Evolutionary conservation across 2,329 filamentous ascomycete genomes (phyloP).

Genomic region (Pseudogymnoascus sp.): DNA sequence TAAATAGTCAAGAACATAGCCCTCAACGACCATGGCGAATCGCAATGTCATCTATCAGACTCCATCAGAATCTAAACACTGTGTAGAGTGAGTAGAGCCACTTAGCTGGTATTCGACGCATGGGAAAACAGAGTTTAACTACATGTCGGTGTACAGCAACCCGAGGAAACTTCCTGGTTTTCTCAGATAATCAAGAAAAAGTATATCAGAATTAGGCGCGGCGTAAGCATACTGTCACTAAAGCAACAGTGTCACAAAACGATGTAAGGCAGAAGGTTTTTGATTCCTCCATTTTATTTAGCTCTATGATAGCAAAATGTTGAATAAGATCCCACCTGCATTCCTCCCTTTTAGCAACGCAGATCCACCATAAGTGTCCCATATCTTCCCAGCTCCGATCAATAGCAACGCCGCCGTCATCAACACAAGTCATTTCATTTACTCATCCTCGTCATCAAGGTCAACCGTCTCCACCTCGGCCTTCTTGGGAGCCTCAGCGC

Average conservation of each 20-base stretch:
- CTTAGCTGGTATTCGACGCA: background rate
- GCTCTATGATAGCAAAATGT: slow-evolving; percentile 2
- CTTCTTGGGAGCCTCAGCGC: background rate
- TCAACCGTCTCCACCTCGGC: background rate
- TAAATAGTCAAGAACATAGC: background rate
- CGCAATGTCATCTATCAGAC: background rate
- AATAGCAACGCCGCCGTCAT: background rate
- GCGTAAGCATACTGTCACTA: background rate
- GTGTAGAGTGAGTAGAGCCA: background rate
- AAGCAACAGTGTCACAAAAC: background rate
- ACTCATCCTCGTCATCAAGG: slow-evolving; percentile 8
- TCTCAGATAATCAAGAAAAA: background rate
- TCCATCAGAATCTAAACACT: too few species aligned
- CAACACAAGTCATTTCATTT: background rate
- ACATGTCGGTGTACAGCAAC: background rate
- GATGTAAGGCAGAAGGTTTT: background rate
- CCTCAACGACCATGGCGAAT: background rate
- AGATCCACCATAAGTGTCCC: background rate
- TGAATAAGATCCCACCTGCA: slow-evolving; percentile 1
- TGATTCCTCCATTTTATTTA: background rate
- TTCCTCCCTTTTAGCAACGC: slow-evolving; percentile 1
- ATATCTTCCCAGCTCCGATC: background rate
- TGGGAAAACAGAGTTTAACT: background rate
- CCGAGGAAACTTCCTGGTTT: background rate
- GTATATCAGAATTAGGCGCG: background rate